These are phyloP conservation scores for Phytopythium sindhum DNA, from an alignment of 352 stramenopile species.

Conservation along the genomic window DNA sequence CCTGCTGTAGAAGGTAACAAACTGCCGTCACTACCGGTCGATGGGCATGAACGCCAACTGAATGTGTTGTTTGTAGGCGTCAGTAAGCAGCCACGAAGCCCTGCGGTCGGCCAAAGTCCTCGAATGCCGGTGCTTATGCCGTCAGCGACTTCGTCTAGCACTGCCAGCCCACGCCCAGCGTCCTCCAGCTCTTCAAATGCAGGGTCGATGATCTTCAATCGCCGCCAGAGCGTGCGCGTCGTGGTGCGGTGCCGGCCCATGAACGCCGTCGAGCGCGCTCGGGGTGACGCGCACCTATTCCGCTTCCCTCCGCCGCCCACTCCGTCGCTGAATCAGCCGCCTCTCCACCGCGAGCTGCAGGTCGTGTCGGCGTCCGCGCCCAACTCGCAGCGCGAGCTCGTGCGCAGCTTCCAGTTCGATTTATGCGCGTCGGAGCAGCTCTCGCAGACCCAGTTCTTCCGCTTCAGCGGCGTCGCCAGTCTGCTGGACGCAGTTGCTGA, in stretches of 20 bases:
- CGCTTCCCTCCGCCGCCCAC: constrained; percentile 27
- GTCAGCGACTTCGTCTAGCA: too few relatives aligned
- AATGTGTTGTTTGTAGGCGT: not conserved
- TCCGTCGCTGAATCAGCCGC: constrained; percentile 8
- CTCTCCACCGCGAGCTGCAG: constrained; percentile 48
- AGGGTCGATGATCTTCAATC: not conserved
- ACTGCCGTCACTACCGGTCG: not conserved
- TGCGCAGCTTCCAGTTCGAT: constrained; percentile 78
- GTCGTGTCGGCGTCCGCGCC: constrained; percentile 39
- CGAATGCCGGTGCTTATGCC: not conserved
- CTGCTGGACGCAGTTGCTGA: constrained; percentile 67
- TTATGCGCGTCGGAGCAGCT: constrained; percentile 62
- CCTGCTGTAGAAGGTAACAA: not conserved
- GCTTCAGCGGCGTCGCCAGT: constrained; percentile 45
- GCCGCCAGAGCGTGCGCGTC: constrained; percentile 46
- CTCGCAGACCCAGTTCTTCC: constrained; percentile 64
- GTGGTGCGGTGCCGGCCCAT: constrained; percentile 63
- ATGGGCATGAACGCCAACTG: not conserved
- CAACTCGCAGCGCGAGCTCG: constrained; percentile 45
- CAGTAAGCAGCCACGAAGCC: not conserved
- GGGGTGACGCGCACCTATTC: constrained; percentile 50
- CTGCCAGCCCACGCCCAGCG: not conserved
- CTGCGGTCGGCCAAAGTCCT: not conserved
- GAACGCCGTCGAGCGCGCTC: constrained; percentile 41
- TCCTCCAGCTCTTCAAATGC: not conserved